phyloP scores from a whole-genome alignment of 2,329 filamentous ascomycete species.

The Fusarium subtropicale region DNA sequence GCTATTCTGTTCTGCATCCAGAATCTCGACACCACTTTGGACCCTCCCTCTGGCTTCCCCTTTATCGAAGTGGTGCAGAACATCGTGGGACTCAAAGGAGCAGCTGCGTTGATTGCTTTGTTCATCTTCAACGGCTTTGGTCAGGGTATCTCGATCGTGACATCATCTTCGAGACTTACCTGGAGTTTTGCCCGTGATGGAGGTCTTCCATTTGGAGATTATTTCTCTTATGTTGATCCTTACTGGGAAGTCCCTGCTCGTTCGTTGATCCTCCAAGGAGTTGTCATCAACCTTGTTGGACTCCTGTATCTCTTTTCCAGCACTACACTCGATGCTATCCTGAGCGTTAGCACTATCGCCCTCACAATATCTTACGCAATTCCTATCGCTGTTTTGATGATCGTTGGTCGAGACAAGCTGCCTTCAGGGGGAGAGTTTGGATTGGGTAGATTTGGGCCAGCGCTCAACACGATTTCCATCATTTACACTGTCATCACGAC shows the following conservation, averaged over 20 bases:
- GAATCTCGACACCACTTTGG: constrained; percentile 55
- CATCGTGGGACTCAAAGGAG: constrained; percentile 52
- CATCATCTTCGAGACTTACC: constrained; percentile 62
- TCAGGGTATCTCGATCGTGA: constrained; percentile 64
- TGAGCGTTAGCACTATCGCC: constrained; percentile 67
- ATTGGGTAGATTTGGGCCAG: constrained; percentile 58
- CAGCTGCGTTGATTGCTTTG: constrained; percentile 58
- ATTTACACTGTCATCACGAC: constrained; percentile 64
- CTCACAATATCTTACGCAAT: constrained; percentile 63
- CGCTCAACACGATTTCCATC: constrained; percentile 60
- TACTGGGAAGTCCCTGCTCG: constrained; percentile 65
- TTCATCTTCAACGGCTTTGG: constrained; percentile 68
- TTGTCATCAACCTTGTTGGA: constrained; percentile 57
- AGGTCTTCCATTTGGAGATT: constrained; percentile 58
- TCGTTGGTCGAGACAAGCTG: constrained; percentile 63
- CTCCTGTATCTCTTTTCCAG: constrained; percentile 66
- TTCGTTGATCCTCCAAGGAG: constrained; percentile 63
- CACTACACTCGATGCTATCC: constrained; percentile 64
- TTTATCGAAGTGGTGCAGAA: constrained; percentile 61
- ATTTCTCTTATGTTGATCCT: constrained; percentile 58
- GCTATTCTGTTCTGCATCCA: constrained; percentile 64
- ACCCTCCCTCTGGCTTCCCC: constrained; percentile 56
- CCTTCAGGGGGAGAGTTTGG: constrained; percentile 57
- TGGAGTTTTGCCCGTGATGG: constrained; percentile 67
- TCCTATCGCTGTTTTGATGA: constrained; percentile 60